These are phyloP conservation scores for Manihot esculenta DNA, from an alignment of 441 rosid species.

Conservation along the genomic window DNA sequence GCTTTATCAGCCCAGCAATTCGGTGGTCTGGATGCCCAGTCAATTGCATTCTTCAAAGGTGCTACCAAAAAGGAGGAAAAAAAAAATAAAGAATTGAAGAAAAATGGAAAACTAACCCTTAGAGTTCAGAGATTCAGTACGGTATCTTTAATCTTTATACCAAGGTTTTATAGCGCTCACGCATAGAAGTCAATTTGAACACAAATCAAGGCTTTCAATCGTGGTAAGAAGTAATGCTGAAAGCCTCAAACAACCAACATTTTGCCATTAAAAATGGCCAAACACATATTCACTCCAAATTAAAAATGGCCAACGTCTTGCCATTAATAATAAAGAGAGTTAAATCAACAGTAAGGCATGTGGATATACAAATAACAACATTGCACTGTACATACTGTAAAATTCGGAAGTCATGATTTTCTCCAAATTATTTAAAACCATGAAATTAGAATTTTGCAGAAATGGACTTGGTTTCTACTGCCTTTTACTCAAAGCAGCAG, in stretches of 20 bases:
- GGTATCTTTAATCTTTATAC: background rate
- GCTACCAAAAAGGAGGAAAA: constrained; percentile 30
- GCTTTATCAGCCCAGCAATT: constrained; percentile 78
- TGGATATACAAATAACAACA: background rate
- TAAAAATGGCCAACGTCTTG: no score
- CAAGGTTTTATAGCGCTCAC: background rate
- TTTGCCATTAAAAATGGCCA: background rate
- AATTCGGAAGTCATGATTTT: background rate
- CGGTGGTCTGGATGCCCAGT: constrained; percentile 81
- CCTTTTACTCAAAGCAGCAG: no score
- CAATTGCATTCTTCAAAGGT: constrained; percentile 76
- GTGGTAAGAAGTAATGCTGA: background rate
- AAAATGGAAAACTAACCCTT: background rate
- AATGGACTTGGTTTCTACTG: no score
- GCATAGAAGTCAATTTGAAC: background rate
- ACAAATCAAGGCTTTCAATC: background rate
- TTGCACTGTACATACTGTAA: background rate
- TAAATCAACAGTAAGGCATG: background rate
- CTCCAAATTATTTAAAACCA: background rate
- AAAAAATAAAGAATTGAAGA: background rate
- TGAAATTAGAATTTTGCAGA: background rate
- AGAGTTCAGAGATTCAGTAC: background rate
- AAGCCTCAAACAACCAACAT: background rate
- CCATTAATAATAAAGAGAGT: background rate
- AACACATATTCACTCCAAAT: no score